Percentiles rank a stretch among this genome's conserved stretches.
Conservation (phyloP, 208 protist genomes). For the Leishmania aethiopica region DNA sequence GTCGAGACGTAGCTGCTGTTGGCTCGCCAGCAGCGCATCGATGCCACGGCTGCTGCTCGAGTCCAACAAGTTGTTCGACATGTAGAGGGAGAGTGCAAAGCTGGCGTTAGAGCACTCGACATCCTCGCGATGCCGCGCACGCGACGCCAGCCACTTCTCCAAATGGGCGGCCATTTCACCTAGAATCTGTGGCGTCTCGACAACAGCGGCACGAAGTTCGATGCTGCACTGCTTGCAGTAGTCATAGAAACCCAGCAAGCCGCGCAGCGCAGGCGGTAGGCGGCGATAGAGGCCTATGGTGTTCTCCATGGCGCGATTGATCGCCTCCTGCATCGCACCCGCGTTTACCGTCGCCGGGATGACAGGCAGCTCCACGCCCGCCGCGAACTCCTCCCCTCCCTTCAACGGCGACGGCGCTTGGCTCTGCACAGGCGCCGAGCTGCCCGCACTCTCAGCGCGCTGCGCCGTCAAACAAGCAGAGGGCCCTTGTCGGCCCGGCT, state of each 20-base stretch:
- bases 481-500: not conserved
- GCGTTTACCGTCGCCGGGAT: constrained; percentile 24
- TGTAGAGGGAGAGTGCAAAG: not conserved
- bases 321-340: not conserved
- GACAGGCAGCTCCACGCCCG: constrained; percentile 14
- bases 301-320: not conserved
- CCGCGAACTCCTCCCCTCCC: constrained; percentile 13
- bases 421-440: not conserved
- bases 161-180: constrained; percentile 25
- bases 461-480: not conserved
- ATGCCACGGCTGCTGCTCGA: not conserved
- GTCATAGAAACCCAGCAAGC: constrained; percentile 46
- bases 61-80: not conserved
- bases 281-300: constrained; percentile 1
- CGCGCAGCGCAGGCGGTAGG: constrained; percentile 22
- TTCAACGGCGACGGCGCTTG: not conserved
- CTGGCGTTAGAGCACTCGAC: not conserved
- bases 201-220: constrained; percentile 44
- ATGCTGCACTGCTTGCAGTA: constrained; percentile 41
- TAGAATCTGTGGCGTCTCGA: constrained; percentile 41
- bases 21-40: not conserved
- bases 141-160: constrained; percentile 21
- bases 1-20: constrained; percentile 16
- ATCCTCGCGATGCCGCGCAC: constrained; percentile 19
- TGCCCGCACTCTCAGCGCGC: not conserved